Conservation (phyloP, 208 protist genomes). For the Histomonas meleagridis region DNA sequence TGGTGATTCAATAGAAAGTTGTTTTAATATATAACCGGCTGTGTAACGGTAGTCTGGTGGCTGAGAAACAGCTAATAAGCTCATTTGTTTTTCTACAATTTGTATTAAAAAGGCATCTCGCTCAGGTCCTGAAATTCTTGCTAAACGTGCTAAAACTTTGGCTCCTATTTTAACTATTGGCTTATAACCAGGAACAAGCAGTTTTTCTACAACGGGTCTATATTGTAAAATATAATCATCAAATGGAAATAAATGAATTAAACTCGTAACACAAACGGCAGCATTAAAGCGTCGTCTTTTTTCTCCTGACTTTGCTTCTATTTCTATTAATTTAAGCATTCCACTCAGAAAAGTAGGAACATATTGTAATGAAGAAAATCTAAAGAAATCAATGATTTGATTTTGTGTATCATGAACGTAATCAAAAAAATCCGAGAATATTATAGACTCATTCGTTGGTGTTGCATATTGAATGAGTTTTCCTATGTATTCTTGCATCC, state of each 20-base stretch:
- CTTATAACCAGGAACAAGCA: background rate
- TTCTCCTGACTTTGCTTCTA: background rate
- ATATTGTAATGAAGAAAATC: conserved; percentile 3
- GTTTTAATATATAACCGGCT: too few species aligned
- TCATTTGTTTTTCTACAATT: too few species aligned
- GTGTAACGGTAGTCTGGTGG: too few species aligned
- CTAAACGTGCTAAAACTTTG: background rate
- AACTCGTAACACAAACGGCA: background rate
- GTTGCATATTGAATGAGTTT: background rate
- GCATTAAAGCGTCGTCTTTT: background rate
- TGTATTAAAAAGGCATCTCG: too few species aligned
- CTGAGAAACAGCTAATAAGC: too few species aligned
- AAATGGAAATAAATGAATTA: conserved; percentile 8
- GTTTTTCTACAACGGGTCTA: background rate
- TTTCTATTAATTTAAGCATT: background rate
- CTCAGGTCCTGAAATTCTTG: background rate
- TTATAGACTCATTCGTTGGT: background rate
- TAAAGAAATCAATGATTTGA: conserved; percentile 24
- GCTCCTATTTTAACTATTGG: background rate
- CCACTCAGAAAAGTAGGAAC: background rate
- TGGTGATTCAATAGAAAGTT: too few species aligned
- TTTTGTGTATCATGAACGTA: background rate
- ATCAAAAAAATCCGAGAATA: background rate
- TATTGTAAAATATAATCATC: background rate
- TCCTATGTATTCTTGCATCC: background rate